Evolutionary conservation across 352 stramenopile genomes (phyloP).

Genomic region (Globisporangium echinulatum): DNA sequence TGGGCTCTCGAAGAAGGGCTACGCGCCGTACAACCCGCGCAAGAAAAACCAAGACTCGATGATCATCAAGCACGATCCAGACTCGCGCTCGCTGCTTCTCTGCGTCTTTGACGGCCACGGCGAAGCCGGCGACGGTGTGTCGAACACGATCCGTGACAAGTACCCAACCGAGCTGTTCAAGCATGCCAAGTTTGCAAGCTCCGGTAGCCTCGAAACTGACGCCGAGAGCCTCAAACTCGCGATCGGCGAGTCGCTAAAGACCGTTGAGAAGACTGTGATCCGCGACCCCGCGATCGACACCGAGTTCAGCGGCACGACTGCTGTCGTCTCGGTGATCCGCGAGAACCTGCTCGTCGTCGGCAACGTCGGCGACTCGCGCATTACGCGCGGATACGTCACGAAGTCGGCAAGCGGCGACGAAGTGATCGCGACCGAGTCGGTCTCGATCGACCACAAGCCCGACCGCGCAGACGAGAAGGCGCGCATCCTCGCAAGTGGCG

Average conservation of each 20-base stretch:
- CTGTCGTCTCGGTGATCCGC: slow-evolving; percentile 64
- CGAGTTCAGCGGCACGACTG: slow-evolving; percentile 89
- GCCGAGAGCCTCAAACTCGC: slow-evolving; percentile 43
- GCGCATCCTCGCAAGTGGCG: slow-evolving; percentile 91
- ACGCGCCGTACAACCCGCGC: slow-evolving; percentile 91
- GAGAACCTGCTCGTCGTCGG: slow-evolving; percentile 88
- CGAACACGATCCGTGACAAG: slow-evolving; percentile 83
- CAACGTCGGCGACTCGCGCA: slow-evolving; percentile 97
- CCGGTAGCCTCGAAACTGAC: slow-evolving; percentile 52
- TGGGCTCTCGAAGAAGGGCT: slow-evolving; percentile 77
- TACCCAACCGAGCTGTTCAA: slow-evolving; percentile 89
- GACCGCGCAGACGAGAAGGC: slow-evolving; percentile 94
- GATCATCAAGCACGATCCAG: slow-evolving; percentile 91
- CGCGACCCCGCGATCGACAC: slow-evolving; percentile 91
- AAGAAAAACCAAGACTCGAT: slow-evolving; percentile 98
- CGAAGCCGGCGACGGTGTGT: slow-evolving; percentile 93
- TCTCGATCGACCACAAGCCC: slow-evolving; percentile 98
- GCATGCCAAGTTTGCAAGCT: slow-evolving; percentile 72
- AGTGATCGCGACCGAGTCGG: slow-evolving; percentile 41
- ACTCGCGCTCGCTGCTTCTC: slow-evolving; percentile 91
- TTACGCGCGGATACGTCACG: slow-evolving; percentile 82
- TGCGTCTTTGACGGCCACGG: slow-evolving; percentile 96
- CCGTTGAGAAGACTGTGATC: slow-evolving; percentile 80
- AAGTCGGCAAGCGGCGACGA: slow-evolving; percentile 17
- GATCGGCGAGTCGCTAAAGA: slow-evolving; percentile 43